phyloP scores from a whole-genome alignment of 169 alveolate genomes.

The Plasmodium malariae region DNA sequence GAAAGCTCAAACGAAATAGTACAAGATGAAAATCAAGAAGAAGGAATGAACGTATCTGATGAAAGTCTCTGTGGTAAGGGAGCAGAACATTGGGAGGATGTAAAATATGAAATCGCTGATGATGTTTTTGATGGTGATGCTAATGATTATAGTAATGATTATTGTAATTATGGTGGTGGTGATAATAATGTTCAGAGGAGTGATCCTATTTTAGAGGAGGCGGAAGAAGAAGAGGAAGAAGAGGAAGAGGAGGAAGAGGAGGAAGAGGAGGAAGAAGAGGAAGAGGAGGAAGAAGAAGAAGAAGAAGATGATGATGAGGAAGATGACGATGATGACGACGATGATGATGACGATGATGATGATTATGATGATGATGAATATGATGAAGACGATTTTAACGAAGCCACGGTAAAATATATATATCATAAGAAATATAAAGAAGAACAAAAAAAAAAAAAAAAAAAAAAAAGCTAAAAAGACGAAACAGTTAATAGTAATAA shows the following conservation, averaged over 20 bases:
- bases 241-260: slow-evolving; percentile 51
- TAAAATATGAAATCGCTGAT: background rate
- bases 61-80: background rate
- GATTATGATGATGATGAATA: slow-evolving; percentile 66
- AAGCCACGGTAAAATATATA: slow-evolving; percentile 51
- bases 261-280: slow-evolving; percentile 67
- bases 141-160: background rate
- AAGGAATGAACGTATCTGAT: slow-evolving; percentile 13
- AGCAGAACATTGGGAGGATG: background rate
- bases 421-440: background rate
- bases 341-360: slow-evolving; percentile 64
- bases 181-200: slow-evolving; percentile 13
- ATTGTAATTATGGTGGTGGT: background rate
- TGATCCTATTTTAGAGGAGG: background rate
- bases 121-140: background rate
- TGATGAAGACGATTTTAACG: slow-evolving; percentile 75
- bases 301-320: slow-evolving; percentile 49
- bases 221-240: slow-evolving; percentile 43
- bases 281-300: slow-evolving; percentile 53
- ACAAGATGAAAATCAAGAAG: slow-evolving; percentile 49
- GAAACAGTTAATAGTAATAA: too few species aligned
- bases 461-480: background rate
- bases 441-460: background rate
- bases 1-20: slow-evolving; percentile 23
- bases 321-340: slow-evolving; percentile 61